Percentiles rank a stretch among this genome's conserved stretches.
Evolutionary conservation across 129 eudicot genomes (phyloP).

Genomic region (Kitagawia praeruptora): DNA sequence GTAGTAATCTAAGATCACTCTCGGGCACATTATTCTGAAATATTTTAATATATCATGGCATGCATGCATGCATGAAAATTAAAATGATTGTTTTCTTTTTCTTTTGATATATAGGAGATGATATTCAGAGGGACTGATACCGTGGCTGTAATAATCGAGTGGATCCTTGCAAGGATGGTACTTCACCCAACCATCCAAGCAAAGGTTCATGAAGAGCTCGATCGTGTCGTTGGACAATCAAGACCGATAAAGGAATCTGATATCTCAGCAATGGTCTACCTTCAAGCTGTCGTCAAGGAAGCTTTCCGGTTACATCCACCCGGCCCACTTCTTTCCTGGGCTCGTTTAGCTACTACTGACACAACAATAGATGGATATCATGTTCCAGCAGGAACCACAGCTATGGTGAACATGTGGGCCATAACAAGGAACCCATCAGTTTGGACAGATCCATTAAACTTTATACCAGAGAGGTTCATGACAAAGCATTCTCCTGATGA

Average conservation of each 20-base stretch:
- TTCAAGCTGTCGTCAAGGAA: conserved; percentile 74
- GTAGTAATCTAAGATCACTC: background rate
- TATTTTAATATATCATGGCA: background rate
- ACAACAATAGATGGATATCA: conserved; percentile 51
- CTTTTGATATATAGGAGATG: conserved; percentile 66
- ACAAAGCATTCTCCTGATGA: background rate
- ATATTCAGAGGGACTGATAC: conserved; percentile 95
- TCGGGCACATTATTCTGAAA: background rate
- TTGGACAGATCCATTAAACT: conserved; percentile 60
- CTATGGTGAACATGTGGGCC: conserved; percentile 97
- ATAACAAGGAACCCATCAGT: conserved; percentile 59
- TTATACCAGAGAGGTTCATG: conserved; percentile 66
- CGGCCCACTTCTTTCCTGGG: conserved; percentile 87
- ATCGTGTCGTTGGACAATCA: conserved; percentile 52
- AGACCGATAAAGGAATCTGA: conserved; percentile 60
- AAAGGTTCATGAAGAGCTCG: conserved; percentile 64
- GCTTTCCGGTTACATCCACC: conserved; percentile 84
- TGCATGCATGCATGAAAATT: conserved; percentile 5
- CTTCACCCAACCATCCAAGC: conserved; percentile 65
- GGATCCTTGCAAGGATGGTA: conserved; percentile 82
- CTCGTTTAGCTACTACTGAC: conserved; percentile 58
- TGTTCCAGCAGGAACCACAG: conserved; percentile 72
- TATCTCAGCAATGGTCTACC: conserved; percentile 41
- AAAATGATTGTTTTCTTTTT: background rate
- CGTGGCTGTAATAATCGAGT: conserved; percentile 69